phyloP scores from a whole-genome alignment of 495 filamentous ascomycete species.

The Aspergillus nanangensis region DNA sequence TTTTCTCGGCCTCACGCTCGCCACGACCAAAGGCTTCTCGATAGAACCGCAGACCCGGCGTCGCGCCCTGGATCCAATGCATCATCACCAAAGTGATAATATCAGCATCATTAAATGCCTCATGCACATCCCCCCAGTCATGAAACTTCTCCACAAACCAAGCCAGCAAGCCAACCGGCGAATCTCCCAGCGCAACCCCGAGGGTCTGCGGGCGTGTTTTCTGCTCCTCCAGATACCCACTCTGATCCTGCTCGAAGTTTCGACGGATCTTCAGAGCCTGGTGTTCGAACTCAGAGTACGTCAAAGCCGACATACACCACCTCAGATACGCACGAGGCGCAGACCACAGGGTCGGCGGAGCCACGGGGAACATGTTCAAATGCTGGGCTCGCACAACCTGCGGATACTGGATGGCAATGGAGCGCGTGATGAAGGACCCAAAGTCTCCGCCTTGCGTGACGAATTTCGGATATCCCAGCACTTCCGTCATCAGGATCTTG shows the following conservation, averaged over 20 bases:
- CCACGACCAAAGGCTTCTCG: slow-evolving; percentile 16
- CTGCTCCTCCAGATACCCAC: slow-evolving; percentile 13
- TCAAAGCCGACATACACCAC: slow-evolving; percentile 6
- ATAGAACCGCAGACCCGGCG: slow-evolving; percentile 21
- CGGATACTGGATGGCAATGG: slow-evolving; percentile 19
- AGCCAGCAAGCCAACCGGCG: slow-evolving; percentile 21
- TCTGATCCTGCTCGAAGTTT: slow-evolving; percentile 15
- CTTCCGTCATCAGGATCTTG: slow-evolving; percentile 25
- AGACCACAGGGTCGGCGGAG: slow-evolving; percentile 8
- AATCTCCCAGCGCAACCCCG: slow-evolving; percentile 18
- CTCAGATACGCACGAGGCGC: slow-evolving; percentile 5
- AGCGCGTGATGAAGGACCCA: slow-evolving; percentile 23
- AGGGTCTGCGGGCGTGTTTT: slow-evolving; percentile 19
- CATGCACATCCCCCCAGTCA: slow-evolving; percentile 17
- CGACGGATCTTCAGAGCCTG: slow-evolving; percentile 7
- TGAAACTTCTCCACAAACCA: slow-evolving; percentile 25
- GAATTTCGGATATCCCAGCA: slow-evolving; percentile 23
- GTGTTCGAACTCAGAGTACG: slow-evolving; percentile 17
- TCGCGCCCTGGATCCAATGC: slow-evolving; percentile 24
- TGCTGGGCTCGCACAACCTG: slow-evolving; percentile 12
- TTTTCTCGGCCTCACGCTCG: neutral
- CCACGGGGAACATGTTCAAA: slow-evolving; percentile 17
- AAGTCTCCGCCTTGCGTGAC: slow-evolving; percentile 30
- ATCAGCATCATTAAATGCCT: slow-evolving; percentile 19
- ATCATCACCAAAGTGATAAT: slow-evolving; percentile 25